Percentiles rank a stretch among this genome's conserved stretches.
Evolutionary conservation across 2,329 filamentous ascomycete species (phyloP).

Genomic region (Taxawa tesnikishii): DNA sequence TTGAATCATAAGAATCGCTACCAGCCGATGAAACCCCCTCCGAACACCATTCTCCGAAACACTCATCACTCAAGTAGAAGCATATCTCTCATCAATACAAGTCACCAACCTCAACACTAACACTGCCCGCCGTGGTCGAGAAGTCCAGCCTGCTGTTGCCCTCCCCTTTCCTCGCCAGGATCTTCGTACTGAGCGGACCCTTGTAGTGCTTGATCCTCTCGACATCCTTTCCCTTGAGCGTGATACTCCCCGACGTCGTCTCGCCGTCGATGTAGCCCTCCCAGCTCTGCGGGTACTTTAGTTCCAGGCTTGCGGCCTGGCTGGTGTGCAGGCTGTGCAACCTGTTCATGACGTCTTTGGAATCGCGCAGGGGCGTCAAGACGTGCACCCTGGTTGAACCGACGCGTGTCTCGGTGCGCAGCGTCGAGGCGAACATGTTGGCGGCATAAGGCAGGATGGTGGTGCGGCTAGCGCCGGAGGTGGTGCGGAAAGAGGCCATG

Average conservation of each 20-base stretch:
- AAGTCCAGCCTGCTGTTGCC: slow-evolving; percentile 22
- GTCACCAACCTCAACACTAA: slow-evolving; percentile 14
- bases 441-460: slow-evolving; percentile 24
- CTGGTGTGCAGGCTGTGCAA: slow-evolving; percentile 23
- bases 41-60: too few species aligned
- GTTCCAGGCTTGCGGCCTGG: slow-evolving; percentile 20
- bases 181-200: slow-evolving; percentile 14
- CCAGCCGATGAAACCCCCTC: too few species aligned
- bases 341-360: slow-evolving; percentile 13
- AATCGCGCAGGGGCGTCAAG: slow-evolving; percentile 18
- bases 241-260: slow-evolving; percentile 23
- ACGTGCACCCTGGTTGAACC: slow-evolving; percentile 23
- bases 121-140: slow-evolving; percentile 15
- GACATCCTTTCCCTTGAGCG: slow-evolving; percentile 25
- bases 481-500: slow-evolving; percentile 20
- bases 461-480: slow-evolving; percentile 24
- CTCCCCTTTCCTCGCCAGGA: slow-evolving; percentile 27
- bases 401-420: slow-evolving; percentile 22
- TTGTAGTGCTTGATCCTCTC: slow-evolving; percentile 18
- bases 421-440: slow-evolving; percentile 12
- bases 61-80: too few species aligned
- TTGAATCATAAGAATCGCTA: too few species aligned
- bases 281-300: slow-evolving; percentile 30
- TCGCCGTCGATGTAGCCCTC: slow-evolving; percentile 25
- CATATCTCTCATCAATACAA: neutral